Evolutionary conservation across 2,329 filamentous ascomycete genomes (phyloP).

Genomic region (Diaporthe sp.): DNA sequence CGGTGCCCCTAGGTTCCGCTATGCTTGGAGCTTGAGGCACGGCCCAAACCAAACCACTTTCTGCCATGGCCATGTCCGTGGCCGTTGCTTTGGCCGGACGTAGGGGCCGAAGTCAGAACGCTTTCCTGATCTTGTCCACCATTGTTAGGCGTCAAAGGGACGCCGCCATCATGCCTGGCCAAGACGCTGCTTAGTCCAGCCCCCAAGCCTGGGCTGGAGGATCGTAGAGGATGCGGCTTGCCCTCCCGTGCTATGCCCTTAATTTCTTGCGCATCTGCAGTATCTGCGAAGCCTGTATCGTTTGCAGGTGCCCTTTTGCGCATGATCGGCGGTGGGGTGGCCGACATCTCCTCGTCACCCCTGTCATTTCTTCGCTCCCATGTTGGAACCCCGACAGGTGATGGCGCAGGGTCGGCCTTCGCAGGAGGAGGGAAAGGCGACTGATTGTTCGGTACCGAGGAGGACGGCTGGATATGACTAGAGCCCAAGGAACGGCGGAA

Average conservation of each 20-base stretch:
- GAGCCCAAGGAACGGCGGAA: conserved; percentile 41
- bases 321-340: conserved; percentile 41
- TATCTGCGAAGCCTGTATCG: neutral
- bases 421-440: conserved; percentile 37
- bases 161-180: conserved; percentile 34
- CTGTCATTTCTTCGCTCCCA: conserved; percentile 38
- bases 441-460: conserved; percentile 32
- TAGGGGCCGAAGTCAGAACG: neutral
- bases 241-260: neutral
- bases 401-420: neutral
- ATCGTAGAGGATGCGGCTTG: conserved; percentile 5
- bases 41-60: conserved; percentile 38
- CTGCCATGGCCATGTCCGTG: conserved; percentile 34
- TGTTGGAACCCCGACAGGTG: conserved; percentile 27
- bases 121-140: conserved; percentile 3
- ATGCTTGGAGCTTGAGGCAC: conserved; percentile 35
- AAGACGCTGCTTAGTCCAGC: conserved; percentile 34
- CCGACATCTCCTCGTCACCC: conserved; percentile 33
- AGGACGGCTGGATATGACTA: conserved; percentile 22
- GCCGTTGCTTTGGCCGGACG: conserved; percentile 5
- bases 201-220: conserved; percentile 35
- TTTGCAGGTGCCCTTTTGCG: conserved; percentile 27
- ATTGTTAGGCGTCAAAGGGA: neutral
- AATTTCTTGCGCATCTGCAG: neutral
- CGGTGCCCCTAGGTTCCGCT: conserved; percentile 9